A percentile compares a stretch with the other conserved stretches of the same genome.
These are phyloP conservation scores for Hyphopichia pseudoburtonii DNA, from an alignment of 1,139 yeast genomes.

Conservation along the genomic window DNA sequence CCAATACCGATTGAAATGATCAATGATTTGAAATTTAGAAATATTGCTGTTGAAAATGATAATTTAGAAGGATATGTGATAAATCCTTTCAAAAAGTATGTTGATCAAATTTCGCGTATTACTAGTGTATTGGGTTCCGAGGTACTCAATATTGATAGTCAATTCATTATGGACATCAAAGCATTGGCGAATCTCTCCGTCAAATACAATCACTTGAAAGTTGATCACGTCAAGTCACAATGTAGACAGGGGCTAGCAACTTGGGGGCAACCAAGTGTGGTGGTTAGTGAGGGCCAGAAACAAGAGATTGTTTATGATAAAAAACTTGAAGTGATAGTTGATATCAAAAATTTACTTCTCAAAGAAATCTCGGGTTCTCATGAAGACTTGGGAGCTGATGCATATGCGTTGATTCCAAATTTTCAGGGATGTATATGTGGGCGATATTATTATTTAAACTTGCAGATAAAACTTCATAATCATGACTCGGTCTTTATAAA, in stretches of 20 bases:
- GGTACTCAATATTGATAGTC: slow-evolving; percentile 23
- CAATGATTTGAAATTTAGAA: slow-evolving; percentile 27
- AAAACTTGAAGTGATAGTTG: slow-evolving; percentile 14
- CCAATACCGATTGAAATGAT: slow-evolving; percentile 27
- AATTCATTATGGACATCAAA: slow-evolving; percentile 25
- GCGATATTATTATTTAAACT: slow-evolving; percentile 21
- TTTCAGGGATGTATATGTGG: slow-evolving; percentile 29
- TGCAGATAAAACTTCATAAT: slow-evolving; percentile 16
- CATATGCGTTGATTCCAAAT: slow-evolving; percentile 23
- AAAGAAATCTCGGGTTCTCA: slow-evolving; percentile 8
- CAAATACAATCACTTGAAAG: slow-evolving; percentile 20
- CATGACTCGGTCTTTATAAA: slow-evolving; percentile 21
- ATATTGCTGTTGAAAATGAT: slow-evolving; percentile 9
- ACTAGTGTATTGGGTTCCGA: slow-evolving; percentile 20
- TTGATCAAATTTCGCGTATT: slow-evolving; percentile 17
- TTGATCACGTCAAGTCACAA: slow-evolving; percentile 7
- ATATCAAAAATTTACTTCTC: slow-evolving; percentile 10
- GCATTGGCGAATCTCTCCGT: slow-evolving; percentile 24
- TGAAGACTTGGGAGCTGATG: slow-evolving; percentile 16
- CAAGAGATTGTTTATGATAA: slow-evolving; percentile 17
- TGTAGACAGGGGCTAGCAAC: slow-evolving; percentile 12
- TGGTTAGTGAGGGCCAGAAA: slow-evolving; percentile 3
- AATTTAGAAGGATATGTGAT: slow-evolving; percentile 26
- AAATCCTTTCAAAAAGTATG: slow-evolving; percentile 22
- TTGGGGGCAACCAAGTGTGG: slow-evolving; percentile 15